Percentiles rank a stretch among this genome's conserved stretches.
These are phyloP conservation scores for Lolium perenne DNA, from an alignment of 176 grass and related monocot species.

Conservation along the genomic window DNA sequence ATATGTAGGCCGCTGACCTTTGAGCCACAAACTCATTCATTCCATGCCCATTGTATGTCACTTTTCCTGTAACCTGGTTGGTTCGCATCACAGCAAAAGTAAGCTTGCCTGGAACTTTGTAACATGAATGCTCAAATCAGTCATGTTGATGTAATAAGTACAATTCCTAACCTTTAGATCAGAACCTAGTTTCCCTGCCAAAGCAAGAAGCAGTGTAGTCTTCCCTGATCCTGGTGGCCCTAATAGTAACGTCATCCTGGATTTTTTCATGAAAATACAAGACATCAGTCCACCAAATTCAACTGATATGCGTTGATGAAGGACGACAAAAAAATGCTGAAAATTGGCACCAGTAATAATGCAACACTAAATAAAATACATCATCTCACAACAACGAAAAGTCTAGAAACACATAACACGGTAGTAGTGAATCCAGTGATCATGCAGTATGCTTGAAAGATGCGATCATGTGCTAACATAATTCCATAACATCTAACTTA, in stretches of 20 bases:
- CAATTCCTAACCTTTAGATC: constrained; percentile 52
- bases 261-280: constrained; percentile 11
- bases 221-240: constrained; percentile 69
- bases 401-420: too few species aligned
- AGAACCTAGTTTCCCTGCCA: constrained; percentile 63
- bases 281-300: background rate
- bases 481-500: background rate
- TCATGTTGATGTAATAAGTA: background rate
- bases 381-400: background rate
- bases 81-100: constrained; percentile 15
- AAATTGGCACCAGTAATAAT: background rate
- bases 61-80: constrained; percentile 59
- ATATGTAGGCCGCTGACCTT: constrained; percentile 76
- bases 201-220: constrained; percentile 62
- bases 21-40: constrained; percentile 77
- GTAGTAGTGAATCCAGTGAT: too few species aligned
- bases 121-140: constrained; percentile 12
- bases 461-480: background rate
- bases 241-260: constrained; percentile 71
- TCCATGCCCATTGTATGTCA: constrained; percentile 76
- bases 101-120: background rate
- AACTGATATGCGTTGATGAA: background rate
- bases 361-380: background rate
- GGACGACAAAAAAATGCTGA: too few species aligned
- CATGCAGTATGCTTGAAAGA: too few species aligned